Base-by-base conservation (phyloP, 1,139 yeast species). In the Geotrichum klebahnii region DNA sequence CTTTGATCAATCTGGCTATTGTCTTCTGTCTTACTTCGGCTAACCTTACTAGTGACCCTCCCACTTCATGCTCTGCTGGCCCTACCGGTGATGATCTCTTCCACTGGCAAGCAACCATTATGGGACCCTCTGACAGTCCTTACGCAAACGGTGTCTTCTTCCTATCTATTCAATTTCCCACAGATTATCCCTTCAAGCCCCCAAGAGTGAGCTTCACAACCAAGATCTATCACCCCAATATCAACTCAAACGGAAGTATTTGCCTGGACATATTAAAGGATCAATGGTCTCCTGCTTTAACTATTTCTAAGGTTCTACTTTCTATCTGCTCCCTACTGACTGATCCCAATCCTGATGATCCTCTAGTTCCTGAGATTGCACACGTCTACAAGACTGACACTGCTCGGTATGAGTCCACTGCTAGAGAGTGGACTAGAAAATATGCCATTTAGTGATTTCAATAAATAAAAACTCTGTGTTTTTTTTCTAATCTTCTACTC, bases 281-380 rank as follows among this genome's bases (percentile, higher is more conserved):
- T 65, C 89, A 85, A 70, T 85, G 95, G 95, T 85, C 95, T 32
- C 95, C 95, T 35, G 95, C 94, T 34, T 76, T 86, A 62, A 85
- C 96, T 54, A 84, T 88, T 61, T 85, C 96, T 33, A 87, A 87
- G 74, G 94, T 88, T 45, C 78, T 88, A 62, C 77, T 88, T 63
- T 85, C 95, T 48, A 87, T 87, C 66, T 86, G 95, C 67, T 87
- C 96, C 23, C 76, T 88, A 71, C 78, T 87, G 67, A 90, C 97
- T 41, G 97, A 92, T 70, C 97, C 98, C 50, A 92, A 92, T 67
- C 97, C 97, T 31, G 97, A 92, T 69, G 98, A 92, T 76, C 98
- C 98, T 53, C 80, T 92, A 67, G 98, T 92, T 43, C 97, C 97
- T 23, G 98, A 92, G 72, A 92, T 92, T 64, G 97, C 98, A 54